Conservation (phyloP, 1,139 yeast genomes). For the Hyphopichia khmerensis region DNA sequence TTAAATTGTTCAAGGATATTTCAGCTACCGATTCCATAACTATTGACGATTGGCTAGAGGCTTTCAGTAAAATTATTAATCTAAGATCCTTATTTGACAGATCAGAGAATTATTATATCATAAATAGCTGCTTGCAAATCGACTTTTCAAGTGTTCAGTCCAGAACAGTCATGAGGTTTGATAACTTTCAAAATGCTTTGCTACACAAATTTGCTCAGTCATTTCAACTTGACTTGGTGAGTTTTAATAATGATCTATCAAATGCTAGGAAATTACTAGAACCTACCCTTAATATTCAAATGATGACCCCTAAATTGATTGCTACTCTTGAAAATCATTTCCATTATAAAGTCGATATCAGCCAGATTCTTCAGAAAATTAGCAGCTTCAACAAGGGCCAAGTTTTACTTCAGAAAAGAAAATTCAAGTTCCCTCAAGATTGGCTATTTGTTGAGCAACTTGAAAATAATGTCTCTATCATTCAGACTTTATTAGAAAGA, state of each 20-base stretch:
- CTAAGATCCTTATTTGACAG: constrained; percentile 54
- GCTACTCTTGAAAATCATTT: constrained; percentile 15
- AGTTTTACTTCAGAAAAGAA: constrained; percentile 37
- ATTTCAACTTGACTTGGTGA: constrained; percentile 17
- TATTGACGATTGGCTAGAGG: constrained; percentile 47
- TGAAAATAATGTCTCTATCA: constrained; percentile 47
- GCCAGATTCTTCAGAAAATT: constrained; percentile 27
- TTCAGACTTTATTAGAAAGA: constrained; percentile 41
- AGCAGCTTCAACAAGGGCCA: constrained; percentile 41
- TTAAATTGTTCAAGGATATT: constrained; percentile 15
- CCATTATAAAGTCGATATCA: constrained; percentile 12
- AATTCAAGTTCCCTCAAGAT: constrained; percentile 48
- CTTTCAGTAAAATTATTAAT: constrained; percentile 44
- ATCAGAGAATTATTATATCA: constrained; percentile 13
- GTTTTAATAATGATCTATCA: constrained; percentile 14
- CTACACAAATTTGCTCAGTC: constrained; percentile 42
- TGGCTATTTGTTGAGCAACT: constrained; percentile 71
- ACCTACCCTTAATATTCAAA: constrained; percentile 17
- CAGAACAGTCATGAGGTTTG: constrained; percentile 55
- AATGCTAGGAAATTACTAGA: constrained; percentile 17
- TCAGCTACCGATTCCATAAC: constrained; percentile 22
- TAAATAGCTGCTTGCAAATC: constrained; percentile 16
- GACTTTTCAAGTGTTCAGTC: constrained; percentile 56
- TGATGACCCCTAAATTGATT: constrained; percentile 15
- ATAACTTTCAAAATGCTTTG: constrained; percentile 54